Evolutionary conservation across 2,329 filamentous ascomycete species (phyloP), one percentile per base, ranked within the genome.

Genomic region (Hypoxylon sp.): DNA sequence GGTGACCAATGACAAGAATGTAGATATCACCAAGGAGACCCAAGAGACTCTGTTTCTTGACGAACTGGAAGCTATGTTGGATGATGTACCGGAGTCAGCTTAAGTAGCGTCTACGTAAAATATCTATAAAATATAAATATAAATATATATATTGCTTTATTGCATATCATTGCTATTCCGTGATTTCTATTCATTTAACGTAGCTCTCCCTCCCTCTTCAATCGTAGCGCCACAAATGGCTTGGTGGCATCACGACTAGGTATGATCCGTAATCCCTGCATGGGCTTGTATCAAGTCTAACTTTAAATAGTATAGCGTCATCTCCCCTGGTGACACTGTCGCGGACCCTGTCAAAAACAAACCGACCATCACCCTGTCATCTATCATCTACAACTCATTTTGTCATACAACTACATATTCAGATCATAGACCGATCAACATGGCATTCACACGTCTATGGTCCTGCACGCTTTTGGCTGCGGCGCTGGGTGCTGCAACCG

Each of bases 401-500:
- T 31, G 9, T 13, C 13, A 63, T 55, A n/a, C 14, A 35, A 57
- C 29, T 3, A n/a, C n/a, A n/a, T n/a, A 39, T 52, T 39, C 11
- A 14, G 24, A 19, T 19, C 24, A 42, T 6, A 62, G 48, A 39
- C 10, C 35, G n/a, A 63, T 11, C 19, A 65, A 39, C 33, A 71
- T 71, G 69, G 42, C 63, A 46, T 17, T 37, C 35, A 26, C 39
- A 54, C 24, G 13, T 39, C 50, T 26, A 47, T 65, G 57, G 63
- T 24, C 56, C 24, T 50, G 39, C 29, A 51, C 35, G 13, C 26
- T 67, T 3, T 55, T 69, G 6, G 51, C 67, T 29, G 68, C 66
- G 19, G 63, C 53, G 48, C 66, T 75, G 53, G 61, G 68, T 50
- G 64, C 60, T 47, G 70, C 63, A 24, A 53, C 71, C n/a, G 70